phyloP scores from a whole-genome alignment of 352 stramenopile genomes.

The Phytophthora hybrid region DNA sequence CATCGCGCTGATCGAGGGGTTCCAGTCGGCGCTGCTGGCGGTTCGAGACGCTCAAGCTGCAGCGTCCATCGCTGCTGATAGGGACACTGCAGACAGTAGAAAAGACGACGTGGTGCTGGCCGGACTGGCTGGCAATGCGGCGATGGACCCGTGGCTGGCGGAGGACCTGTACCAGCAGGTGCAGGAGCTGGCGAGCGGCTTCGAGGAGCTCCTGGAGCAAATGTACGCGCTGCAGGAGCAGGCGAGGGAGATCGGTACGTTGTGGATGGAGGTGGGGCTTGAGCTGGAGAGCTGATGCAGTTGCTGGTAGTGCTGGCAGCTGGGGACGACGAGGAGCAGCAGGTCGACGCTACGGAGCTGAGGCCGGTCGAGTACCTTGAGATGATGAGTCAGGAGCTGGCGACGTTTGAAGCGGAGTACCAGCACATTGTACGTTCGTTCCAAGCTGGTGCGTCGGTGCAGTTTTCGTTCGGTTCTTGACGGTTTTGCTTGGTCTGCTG shows the following conservation, averaged over 20 bases:
- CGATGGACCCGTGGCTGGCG: slow-evolving; percentile 73
- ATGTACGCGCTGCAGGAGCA: slow-evolving; percentile 67
- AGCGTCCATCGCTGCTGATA: not conserved
- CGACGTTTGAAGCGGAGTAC: slow-evolving; percentile 82
- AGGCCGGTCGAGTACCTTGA: slow-evolving; percentile 71
- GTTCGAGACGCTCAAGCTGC: slow-evolving; percentile 36
- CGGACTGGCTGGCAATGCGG: slow-evolving; percentile 41
- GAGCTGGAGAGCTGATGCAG: not conserved
- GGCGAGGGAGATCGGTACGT: slow-evolving; percentile 50
- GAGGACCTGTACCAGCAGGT: slow-evolving; percentile 79
- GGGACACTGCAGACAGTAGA: slow-evolving; percentile 3
- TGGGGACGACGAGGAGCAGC: slow-evolving; percentile 1
- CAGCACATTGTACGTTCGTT: slow-evolving; percentile 74
- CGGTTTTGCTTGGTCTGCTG: not conserved
- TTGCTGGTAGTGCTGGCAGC: slow-evolving; percentile 22
- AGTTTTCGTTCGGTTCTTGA: slow-evolving; percentile 6
- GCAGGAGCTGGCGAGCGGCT: slow-evolving; percentile 51
- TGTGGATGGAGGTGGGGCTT: not conserved
- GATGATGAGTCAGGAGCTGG: slow-evolving; percentile 73
- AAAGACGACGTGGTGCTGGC: slow-evolving; percentile 17
- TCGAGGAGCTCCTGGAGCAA: slow-evolving; percentile 60
- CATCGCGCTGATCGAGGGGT: slow-evolving; percentile 70
- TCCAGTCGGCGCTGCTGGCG: slow-evolving; percentile 70
- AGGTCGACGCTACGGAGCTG: slow-evolving; percentile 38
- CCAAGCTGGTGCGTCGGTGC: not conserved